phyloP scores from a whole-genome alignment of 78 protist species.

The Cavenderia fasciculata region DNA sequence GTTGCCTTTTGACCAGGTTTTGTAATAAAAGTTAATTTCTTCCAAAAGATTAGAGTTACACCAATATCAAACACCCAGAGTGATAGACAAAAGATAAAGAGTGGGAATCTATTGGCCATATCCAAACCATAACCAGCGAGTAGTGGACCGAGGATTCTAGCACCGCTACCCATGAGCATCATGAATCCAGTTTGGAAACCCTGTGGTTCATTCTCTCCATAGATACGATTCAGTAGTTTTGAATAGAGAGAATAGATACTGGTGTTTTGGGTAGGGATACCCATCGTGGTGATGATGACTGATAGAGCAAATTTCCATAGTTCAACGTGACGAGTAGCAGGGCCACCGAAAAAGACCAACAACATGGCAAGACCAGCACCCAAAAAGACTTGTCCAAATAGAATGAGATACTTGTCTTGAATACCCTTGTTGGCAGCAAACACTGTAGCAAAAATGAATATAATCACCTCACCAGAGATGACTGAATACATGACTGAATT shows the following conservation, averaged over 20 bases:
- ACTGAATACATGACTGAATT: slow-evolving; percentile 35
- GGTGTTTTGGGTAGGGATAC: slow-evolving; percentile 73
- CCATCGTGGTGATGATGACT: slow-evolving; percentile 55
- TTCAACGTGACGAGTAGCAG: slow-evolving; percentile 3
- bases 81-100: slow-evolving; percentile 26
- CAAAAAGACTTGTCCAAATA: slow-evolving; percentile 30
- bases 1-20: slow-evolving; percentile 23
- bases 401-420: slow-evolving; percentile 45
- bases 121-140: slow-evolving; percentile 32
- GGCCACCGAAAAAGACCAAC: slow-evolving; percentile 59
- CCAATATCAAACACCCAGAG: slow-evolving; percentile 54
- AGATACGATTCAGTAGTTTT: slow-evolving; percentile 42
- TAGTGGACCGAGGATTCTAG: slow-evolving; percentile 60
- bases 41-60: slow-evolving; percentile 34
- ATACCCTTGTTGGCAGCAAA: slow-evolving; percentile 21
- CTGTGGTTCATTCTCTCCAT: slow-evolving; percentile 51
- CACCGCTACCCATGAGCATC: slow-evolving; percentile 56
- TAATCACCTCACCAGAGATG: slow-evolving; percentile 33
- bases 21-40: slow-evolving; percentile 37
- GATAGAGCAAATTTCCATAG: slow-evolving; percentile 46
- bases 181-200: slow-evolving; percentile 66
- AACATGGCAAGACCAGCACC: slow-evolving; percentile 41
- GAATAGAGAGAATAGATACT: slow-evolving; percentile 48
- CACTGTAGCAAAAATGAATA: slow-evolving; percentile 51
- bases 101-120: slow-evolving; percentile 38